Evolutionary conservation across 2,329 filamentous ascomycete species (phyloP), one percentile per base, ranked within the genome.

Genomic region (Neocatenulostroma microsporum): DNA sequence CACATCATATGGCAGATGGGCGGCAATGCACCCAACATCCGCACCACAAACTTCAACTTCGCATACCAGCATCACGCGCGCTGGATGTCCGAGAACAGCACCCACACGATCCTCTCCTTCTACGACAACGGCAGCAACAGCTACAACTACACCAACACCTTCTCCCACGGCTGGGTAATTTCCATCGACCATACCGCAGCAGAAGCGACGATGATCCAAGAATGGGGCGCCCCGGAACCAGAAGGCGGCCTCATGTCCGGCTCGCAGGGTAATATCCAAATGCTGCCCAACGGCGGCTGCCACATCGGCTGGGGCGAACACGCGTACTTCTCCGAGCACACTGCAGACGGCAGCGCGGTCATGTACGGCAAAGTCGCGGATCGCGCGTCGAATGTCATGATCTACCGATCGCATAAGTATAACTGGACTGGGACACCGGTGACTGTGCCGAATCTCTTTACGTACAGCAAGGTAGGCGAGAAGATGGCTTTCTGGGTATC

Each of bases 241-340:
- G 55, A 60, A 13, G 55, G 44, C n/a, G 60, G 60, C 4, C 56
- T 76, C 6, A 57, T 66, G 0, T 66, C 70, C 19, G 68, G 64
- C 30, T 73, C 72, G 0, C 70, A 73, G 41, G 69, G 69, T 1
- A 70, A 64, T 40, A 67, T 71, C 21, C 74, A 80, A 44, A 48
- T 73, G 5, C 62, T 79, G 0, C 64, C 69, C 0, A 68, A 68
- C 35, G 69, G 69, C 21, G 70, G 74, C 39, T 66, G 67, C 5
- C 57, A 78, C 27, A 67, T 78, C 21, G 71, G 72, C 43, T 79
- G 74, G 73, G 74, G 75, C 4, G 57, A 66, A 39, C 51, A 58
- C 20, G 51, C 55, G 1, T 58, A 64, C 29, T 61, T 62, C n/a
- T 66, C 64, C 5, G 65, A 69, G 36, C 49, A 70, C 46, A 60